phyloP scores from a whole-genome alignment of 1,139 yeast genomes.

The Meyerozyma smithsonii region DNA sequence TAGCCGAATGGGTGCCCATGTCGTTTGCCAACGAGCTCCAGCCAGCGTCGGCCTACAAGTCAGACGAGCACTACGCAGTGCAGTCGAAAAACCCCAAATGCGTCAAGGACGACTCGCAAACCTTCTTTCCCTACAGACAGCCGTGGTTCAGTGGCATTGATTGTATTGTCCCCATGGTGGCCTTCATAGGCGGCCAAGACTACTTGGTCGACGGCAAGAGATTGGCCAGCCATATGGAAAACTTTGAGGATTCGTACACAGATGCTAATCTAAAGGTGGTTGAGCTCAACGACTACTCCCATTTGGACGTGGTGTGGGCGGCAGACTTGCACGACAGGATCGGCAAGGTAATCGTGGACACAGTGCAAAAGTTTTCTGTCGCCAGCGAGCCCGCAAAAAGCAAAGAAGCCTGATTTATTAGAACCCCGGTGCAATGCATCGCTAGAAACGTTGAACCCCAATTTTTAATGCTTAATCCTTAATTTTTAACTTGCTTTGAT shows the following conservation, averaged over 20 bases:
- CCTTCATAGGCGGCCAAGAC: conserved; percentile 63
- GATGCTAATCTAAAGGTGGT: conserved; percentile 32
- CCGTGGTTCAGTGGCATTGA: conserved; percentile 49
- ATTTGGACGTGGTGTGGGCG: conserved; percentile 55
- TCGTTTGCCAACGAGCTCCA: conserved; percentile 39
- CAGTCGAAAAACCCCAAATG: conserved; percentile 4
- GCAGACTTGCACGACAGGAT: conserved; percentile 32
- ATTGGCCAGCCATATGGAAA: conserved; percentile 47
- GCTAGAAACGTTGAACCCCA: no score
- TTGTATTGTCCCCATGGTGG: conserved; percentile 47
- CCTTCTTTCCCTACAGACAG: conserved; percentile 47
- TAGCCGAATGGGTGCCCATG: conserved; percentile 39
- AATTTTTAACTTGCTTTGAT: no score
- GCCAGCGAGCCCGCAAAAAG: no score
- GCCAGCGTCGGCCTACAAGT: conserved; percentile 27
- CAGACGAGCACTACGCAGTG: conserved; percentile 22
- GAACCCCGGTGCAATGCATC: no score
- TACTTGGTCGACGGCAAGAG: conserved; percentile 61
- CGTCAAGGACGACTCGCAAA: conserved; percentile 37
- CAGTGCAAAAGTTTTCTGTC: no score
- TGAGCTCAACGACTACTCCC: conserved; percentile 46
- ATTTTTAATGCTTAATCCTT: no score
- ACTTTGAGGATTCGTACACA: conserved; percentile 42
- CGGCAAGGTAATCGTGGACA: conserved; percentile 11
- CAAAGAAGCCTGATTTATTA: no score